Conservation (phyloP, 2,329 filamentous ascomycete genomes). For the Botrytis medusae region DNA sequence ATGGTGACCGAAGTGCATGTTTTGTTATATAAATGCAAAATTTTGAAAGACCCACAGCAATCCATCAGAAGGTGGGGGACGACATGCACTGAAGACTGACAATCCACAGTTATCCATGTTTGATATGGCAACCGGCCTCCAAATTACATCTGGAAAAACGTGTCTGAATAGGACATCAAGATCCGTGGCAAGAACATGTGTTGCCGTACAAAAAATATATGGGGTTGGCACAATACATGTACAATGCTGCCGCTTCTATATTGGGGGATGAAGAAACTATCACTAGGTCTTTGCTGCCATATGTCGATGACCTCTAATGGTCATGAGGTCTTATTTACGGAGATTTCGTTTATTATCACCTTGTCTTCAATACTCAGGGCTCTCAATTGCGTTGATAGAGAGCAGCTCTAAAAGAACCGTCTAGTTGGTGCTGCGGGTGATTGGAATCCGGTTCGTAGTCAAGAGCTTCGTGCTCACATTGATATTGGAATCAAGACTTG, state of each 20-base stretch:
- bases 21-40: background rate
- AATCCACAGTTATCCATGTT: background rate
- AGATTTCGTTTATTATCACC: background rate
- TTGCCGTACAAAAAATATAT: background rate
- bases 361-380: background rate
- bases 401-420: background rate
- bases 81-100: background rate
- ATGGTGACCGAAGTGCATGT: background rate
- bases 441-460: background rate
- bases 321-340: background rate
- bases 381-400: background rate
- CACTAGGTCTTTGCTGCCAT: background rate
- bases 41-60: background rate
- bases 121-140: background rate
- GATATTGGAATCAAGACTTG: background rate
- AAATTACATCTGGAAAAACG: background rate
- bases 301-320: background rate
- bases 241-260: background rate
- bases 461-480: background rate
- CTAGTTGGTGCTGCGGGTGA: background rate
- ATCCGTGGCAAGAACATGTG: background rate
- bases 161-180: too few species aligned
- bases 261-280: background rate
- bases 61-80: conserved; percentile 10
- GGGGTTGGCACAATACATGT: too few species aligned